These are phyloP conservation scores for Penicillium sp. DNA, from an alignment of 2,329 filamentous ascomycete species.

Conservation along the genomic window DNA sequence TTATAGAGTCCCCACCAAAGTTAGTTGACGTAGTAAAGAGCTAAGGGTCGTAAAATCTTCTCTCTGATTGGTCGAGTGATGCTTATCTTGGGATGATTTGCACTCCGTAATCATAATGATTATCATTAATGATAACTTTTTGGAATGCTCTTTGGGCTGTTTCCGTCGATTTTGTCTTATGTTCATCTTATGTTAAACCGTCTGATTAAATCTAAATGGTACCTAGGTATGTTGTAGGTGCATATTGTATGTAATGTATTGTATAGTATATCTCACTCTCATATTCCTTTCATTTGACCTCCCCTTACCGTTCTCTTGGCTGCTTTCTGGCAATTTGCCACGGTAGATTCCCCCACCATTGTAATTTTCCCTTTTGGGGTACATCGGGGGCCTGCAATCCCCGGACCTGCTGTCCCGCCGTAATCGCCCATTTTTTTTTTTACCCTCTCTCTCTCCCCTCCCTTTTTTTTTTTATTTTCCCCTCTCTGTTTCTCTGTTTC, in stretches of 20 bases:
- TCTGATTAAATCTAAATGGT: neutral
- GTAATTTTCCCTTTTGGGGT: constrained; percentile 24
- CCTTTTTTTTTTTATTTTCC: too few species aligned
- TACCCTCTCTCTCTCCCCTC: neutral
- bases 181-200: neutral
- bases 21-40: constrained; percentile 36
- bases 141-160: constrained; percentile 1
- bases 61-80: constrained; percentile 29
- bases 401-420: constrained; percentile 22
- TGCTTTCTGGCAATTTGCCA: constrained; percentile 17
- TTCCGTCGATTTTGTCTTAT: neutral
- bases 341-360: constrained; percentile 18
- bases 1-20: neutral
- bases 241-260: neutral
- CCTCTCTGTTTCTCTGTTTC: neutral
- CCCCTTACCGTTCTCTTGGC: constrained; percentile 5
- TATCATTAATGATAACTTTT: too few species aligned
- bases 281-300: neutral
- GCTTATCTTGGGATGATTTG: constrained; percentile 33
- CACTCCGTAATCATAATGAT: constrained; percentile 23
- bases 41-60: constrained; percentile 33
- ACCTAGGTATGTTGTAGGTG: neutral
- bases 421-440: constrained; percentile 14
- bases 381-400: constrained; percentile 19
- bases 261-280: neutral